Evolutionary conservation across 176 grass and related monocot genomes (phyloP), one percentile per base, ranked within the genome.

Genomic region (Hyparrhenia diplandra): DNA sequence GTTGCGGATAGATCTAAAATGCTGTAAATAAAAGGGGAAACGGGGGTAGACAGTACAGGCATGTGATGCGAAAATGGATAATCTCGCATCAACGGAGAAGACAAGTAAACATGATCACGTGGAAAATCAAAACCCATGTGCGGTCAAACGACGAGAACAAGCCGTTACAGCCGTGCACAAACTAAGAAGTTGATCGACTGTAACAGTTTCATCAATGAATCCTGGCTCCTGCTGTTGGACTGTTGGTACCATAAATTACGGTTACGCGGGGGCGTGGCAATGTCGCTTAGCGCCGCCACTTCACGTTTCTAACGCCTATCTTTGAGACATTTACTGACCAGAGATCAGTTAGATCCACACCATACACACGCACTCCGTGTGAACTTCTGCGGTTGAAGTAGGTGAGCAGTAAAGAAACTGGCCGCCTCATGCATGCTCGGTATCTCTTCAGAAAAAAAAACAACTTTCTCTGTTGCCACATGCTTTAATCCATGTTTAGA

Each of bases 41-140:
- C 5, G 5, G 11, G 35, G 8, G n/a, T 5, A 6, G 21, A 42
- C 4, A 16, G 46, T 49, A 49, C 16, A 49, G 4, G 5, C 2
- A 52, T 52, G 47, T 52, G 47, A 20, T 20, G 11, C 47, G 17
- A 2, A 20, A 52, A 52, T 52, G 47, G 47, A 52, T 52, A 52
- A 52, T 1, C 11, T 24, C 35, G 13, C 31, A 28, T 20, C 13
- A 41, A 2, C 39, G 1, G 14, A 64, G 17, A 52, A 20, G 47
- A 52, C 17, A 31, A 25, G 8, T 9, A 30, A 77, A 45, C 14
- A 29, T 64, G 37, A 64, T n/a, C 58, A 63, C 2, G 58, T 45
- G 57, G 41, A 77, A 28, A 62, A 25, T 37, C n/a, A 42, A 47
- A 47, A 9, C 25, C 46, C 83, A 71, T 40, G 83, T 62, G 83